Evolutionary conservation across 345 rosid species (phyloP).

Genomic region (Ailanthus altissimus): DNA sequence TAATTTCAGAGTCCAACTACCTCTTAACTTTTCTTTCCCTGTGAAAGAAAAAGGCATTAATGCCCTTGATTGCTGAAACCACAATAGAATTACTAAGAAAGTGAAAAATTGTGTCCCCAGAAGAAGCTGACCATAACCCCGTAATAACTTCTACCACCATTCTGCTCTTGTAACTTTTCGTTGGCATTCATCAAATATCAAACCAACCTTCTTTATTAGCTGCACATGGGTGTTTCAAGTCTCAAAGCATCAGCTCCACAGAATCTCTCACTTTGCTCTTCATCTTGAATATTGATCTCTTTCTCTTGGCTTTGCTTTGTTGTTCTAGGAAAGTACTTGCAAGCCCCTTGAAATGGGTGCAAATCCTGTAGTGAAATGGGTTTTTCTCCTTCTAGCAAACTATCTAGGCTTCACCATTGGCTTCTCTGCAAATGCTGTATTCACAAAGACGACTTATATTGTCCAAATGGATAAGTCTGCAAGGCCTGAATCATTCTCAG

Average conservation of each 20-base stretch:
- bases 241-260: conserved; percentile 10
- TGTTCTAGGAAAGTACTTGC: background rate
- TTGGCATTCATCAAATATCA: conserved; percentile 37
- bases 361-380: conserved; percentile 38
- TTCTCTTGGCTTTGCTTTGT: background rate
- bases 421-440: conserved; percentile 26
- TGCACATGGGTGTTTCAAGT: conserved; percentile 26
- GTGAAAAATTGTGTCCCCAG: background rate
- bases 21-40: background rate
- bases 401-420: conserved; percentile 34
- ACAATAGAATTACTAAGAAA: no score
- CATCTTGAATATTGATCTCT: background rate
- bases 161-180: background rate
- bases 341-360: conserved; percentile 39
- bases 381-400: conserved; percentile 36
- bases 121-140: background rate
- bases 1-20: background rate
- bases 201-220: conserved; percentile 39
- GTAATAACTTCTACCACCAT: conserved; percentile 22
- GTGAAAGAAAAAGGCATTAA: no score
- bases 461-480: conserved; percentile 86
- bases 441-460: conserved; percentile 60
- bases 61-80: background rate
- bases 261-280: background rate
- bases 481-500: conserved; percentile 61